phyloP scores from a whole-genome alignment of 1,139 yeast species.

The Kazachstania sp. region DNA sequence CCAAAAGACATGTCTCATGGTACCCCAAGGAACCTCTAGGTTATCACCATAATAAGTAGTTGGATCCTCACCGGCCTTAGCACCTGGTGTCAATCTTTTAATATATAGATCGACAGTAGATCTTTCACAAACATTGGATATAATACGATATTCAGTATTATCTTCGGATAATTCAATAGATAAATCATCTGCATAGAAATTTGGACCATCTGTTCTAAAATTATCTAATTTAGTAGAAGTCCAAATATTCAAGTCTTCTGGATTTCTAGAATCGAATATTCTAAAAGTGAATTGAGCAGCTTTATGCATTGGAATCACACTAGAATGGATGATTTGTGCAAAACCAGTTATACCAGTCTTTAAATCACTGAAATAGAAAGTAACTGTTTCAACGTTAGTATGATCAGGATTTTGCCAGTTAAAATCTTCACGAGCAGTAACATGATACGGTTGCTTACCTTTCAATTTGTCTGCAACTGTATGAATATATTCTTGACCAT shows the following conservation, averaged over 20 bases:
- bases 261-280: conserved; percentile 41
- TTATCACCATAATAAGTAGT: conserved; percentile 79
- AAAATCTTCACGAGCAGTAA: conserved; percentile 56
- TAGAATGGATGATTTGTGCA: conserved; percentile 91
- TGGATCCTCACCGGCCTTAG: conserved; percentile 87
- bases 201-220: conserved; percentile 66
- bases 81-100: conserved; percentile 62
- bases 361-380: conserved; percentile 71
- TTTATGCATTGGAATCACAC: conserved; percentile 77
- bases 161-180: conserved; percentile 55
- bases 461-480: conserved; percentile 61
- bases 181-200: conserved; percentile 68
- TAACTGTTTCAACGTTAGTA: conserved; percentile 92
- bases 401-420: conserved; percentile 65
- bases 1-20: conserved; percentile 95
- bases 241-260: conserved; percentile 45
- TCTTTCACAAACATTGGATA: conserved; percentile 59
- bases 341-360: conserved; percentile 66
- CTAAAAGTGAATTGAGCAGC: conserved; percentile 95
- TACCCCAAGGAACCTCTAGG: conserved; percentile 82
- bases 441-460: conserved; percentile 45
- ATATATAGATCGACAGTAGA: conserved; percentile 65
- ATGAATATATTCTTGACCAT: conserved; percentile 85
- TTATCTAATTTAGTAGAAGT: conserved; percentile 84
- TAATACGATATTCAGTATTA: conserved; percentile 47